phyloP scores from a whole-genome alignment of 345 rosid species.

The Citrus unshiu region DNA sequence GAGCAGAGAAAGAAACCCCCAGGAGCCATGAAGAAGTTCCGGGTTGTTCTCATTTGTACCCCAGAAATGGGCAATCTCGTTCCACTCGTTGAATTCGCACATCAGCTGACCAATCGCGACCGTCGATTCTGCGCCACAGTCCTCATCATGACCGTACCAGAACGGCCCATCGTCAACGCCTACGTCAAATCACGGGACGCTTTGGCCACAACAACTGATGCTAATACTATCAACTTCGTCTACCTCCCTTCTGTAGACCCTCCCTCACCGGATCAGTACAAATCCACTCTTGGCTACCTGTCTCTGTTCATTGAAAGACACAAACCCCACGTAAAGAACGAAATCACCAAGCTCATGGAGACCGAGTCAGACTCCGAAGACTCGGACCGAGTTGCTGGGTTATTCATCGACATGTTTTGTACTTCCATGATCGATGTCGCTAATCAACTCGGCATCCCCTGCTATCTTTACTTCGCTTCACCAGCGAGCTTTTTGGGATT shows the following conservation, averaged over 20 bases:
- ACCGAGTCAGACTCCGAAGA: neutral
- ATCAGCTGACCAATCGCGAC: slow-evolving; percentile 16
- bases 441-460: slow-evolving; percentile 26
- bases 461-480: slow-evolving; percentile 35
- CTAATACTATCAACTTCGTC: slow-evolving; percentile 16
- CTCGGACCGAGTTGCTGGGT: slow-evolving; percentile 17
- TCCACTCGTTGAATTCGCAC: slow-evolving; percentile 27
- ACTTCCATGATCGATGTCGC: slow-evolving; percentile 32
- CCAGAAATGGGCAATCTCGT: slow-evolving; percentile 28
- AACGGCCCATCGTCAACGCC: slow-evolving; percentile 16
- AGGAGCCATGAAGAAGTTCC: neutral
- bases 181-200: slow-evolving; percentile 16
- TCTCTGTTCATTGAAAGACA: slow-evolving; percentile 23
- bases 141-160: slow-evolving; percentile 15
- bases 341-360: slow-evolving; percentile 14
- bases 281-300: slow-evolving; percentile 14
- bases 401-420: slow-evolving; percentile 39
- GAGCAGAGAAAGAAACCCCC: neutral
- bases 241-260: slow-evolving; percentile 25
- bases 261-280: slow-evolving; percentile 23
- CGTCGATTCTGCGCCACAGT: slow-evolving; percentile 20
- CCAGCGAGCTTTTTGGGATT: slow-evolving; percentile 36
- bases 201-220: neutral
- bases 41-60: slow-evolving; percentile 20
- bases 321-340: slow-evolving; percentile 20